Base-by-base conservation (phyloP, 2,329 filamentous ascomycete species). In the Macrophomina pseudophaseolina region DNA sequence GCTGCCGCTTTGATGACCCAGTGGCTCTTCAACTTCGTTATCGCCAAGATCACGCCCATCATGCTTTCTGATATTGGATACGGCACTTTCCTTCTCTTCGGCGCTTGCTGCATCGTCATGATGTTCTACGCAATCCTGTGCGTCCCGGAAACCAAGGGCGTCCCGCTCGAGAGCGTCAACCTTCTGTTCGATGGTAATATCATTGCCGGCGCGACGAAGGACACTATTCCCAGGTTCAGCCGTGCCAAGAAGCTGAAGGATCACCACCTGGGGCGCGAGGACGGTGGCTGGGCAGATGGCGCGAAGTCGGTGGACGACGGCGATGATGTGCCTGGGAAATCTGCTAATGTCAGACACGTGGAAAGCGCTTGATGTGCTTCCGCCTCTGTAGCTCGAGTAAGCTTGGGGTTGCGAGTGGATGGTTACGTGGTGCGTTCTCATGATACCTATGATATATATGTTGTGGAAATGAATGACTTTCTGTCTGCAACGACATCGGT, bases 1-100 rank as follows among this genome's bases (percentile, higher is more conserved):
- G 79, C 80, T 3, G 76, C 74, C 5, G 77, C 79, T 28, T 70
- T 82, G n/a, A 80, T 81, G 78, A 81, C 79, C 11, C 81, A 83
- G 54, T 83, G 81, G 80, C 73, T 81, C 1, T 78, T 80, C 72
- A 79, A 80, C 65, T 78, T 78, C 53, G 70, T 73, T 16, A 74
- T 71, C 53, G 68, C 76, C 2, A 78, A 78, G 62, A 75, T 79
- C 64, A 79, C 80, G 0, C 80, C 80, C 0, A 74, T 82, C 59
- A 80, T 81, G 80, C 74, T 82, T n/a, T 72, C 68, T 4, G 67
- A 77, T 1, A 82, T 82, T 66, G 80, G 76, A 1, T 81, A 80
- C 66, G 80, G 80, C 5, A 81, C 80, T 0, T 81, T 81, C 69
- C 71, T 81, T 30, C 71, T 81, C 12, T 82, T 82, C 66, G 80